These are phyloP conservation scores for Blastobotrys indianensis DNA, from an alignment of 1,139 yeast species.

Conservation along the genomic window DNA sequence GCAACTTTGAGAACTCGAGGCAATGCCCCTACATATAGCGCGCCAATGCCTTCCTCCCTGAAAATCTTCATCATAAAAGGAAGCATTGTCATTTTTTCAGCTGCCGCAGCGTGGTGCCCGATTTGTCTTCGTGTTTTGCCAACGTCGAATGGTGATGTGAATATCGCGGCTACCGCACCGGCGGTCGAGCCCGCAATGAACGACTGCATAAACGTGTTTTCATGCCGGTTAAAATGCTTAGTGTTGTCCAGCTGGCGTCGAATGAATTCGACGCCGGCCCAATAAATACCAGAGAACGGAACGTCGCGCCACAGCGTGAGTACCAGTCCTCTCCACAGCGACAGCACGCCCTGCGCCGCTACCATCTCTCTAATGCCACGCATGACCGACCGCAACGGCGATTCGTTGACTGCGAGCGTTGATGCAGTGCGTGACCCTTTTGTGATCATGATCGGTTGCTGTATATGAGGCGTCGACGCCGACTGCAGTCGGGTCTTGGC, in stretches of 20 bases:
- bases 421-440: background rate
- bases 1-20: slow-evolving; percentile 90
- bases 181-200: slow-evolving; percentile 80
- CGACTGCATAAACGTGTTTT: slow-evolving; percentile 61
- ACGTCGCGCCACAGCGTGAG: slow-evolving; percentile 95
- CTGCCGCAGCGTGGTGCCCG: slow-evolving; percentile 33
- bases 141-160: slow-evolving; percentile 94
- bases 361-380: slow-evolving; percentile 55
- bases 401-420: slow-evolving; percentile 19
- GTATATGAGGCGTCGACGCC: slow-evolving; percentile 33
- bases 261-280: slow-evolving; percentile 56
- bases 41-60: slow-evolving; percentile 64
- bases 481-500: slow-evolving; percentile 85
- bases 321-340: slow-evolving; percentile 78
- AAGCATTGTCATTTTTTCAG: slow-evolving; percentile 48
- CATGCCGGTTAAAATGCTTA: slow-evolving; percentile 29
- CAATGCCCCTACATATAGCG: slow-evolving; percentile 75
- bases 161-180: slow-evolving; percentile 78
- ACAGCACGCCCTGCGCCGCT: slow-evolving; percentile 48
- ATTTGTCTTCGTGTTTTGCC: slow-evolving; percentile 93
- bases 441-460: background rate
- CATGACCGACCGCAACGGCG: slow-evolving; percentile 37
- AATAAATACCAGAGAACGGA: slow-evolving; percentile 91
- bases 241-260: slow-evolving; percentile 23
- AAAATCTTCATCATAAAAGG: slow-evolving; percentile 56